These are phyloP conservation scores for Exophiala lecanii-corni DNA, from an alignment of 2,329 filamentous ascomycete genomes.

Conservation along the genomic window DNA sequence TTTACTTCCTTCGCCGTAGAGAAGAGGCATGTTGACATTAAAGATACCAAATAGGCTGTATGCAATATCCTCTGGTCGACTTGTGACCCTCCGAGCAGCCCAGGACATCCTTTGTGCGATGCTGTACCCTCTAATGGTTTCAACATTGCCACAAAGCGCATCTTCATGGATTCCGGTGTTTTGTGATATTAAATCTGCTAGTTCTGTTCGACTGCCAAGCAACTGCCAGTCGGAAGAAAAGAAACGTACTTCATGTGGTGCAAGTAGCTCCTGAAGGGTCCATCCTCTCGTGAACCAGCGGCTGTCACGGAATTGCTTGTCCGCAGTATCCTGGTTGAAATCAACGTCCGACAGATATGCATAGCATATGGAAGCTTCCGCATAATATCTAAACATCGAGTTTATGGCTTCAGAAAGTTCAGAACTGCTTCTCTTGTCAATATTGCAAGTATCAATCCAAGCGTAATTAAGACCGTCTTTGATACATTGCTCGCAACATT, in stretches of 20 bases:
- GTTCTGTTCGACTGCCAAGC: not conserved
- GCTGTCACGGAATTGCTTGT: not conserved
- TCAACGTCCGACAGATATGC: conserved; percentile 20
- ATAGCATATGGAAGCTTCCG: conserved; percentile 18
- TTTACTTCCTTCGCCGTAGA: conserved; percentile 22
- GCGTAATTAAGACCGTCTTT: conserved; percentile 8
- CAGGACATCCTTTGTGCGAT: conserved; percentile 21
- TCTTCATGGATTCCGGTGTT: not conserved
- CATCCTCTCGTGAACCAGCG: conserved; percentile 25
- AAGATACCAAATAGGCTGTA: conserved; percentile 24
- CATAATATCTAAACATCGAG: conserved; percentile 24
- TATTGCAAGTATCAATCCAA: conserved; percentile 28
- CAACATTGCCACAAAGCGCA: not conserved
- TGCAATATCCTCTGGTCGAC: conserved; percentile 16
- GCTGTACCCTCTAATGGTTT: conserved; percentile 1
- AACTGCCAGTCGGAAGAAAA: conserved; percentile 5
- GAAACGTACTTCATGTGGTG: conserved; percentile 17
- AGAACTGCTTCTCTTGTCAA: conserved; percentile 20
- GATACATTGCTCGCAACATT: not conserved
- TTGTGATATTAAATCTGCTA: not conserved
- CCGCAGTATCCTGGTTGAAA: not conserved
- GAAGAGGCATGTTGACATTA: conserved; percentile 20
- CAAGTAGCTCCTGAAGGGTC: conserved; percentile 22
- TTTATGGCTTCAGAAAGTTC: conserved; percentile 22
- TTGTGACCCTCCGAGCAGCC: conserved; percentile 14